Conservation (phyloP, 1,284 basidiomycete species). For the Stereum hirsutum region DNA sequence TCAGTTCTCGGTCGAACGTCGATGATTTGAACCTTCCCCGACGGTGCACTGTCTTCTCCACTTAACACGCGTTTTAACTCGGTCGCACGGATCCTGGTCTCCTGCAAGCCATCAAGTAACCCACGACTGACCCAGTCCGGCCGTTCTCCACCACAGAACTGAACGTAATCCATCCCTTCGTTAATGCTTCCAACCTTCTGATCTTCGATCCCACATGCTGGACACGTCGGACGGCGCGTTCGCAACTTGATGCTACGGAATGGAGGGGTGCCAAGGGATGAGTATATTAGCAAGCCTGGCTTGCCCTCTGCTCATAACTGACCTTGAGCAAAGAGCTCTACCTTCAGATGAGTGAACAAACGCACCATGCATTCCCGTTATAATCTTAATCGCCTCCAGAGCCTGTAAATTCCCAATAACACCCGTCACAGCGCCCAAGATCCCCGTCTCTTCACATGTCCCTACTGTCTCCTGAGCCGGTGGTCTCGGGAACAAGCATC, state of each 20-base stretch:
- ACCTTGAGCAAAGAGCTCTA: background rate
- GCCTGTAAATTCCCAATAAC: conserved; percentile 91
- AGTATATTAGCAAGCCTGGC: conserved; percentile 64
- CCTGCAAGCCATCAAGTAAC: conserved; percentile 24
- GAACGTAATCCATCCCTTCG: conserved; percentile 61
- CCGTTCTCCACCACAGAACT: conserved; percentile 64
- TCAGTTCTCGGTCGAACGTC: conserved; percentile 83
- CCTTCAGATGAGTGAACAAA: background rate
- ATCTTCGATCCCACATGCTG: conserved; percentile 47
- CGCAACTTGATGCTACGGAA: conserved; percentile 83
- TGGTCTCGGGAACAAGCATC: conserved; percentile 85
- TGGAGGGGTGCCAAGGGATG: conserved; percentile 58
- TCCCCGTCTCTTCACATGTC: conserved; percentile 86
- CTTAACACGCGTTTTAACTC: too few relatives aligned
- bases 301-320: conserved; percentile 53
- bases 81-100: conserved; percentile 39
- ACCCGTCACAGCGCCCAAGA: conserved; percentile 87
- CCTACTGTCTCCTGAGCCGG: conserved; percentile 55
- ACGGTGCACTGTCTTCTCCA: too few relatives aligned
- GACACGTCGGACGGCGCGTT: conserved; percentile 48
- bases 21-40: conserved; percentile 42
- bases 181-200: conserved; percentile 33
- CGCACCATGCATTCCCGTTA: conserved; percentile 67
- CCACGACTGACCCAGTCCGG: conserved; percentile 59
- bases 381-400: conserved; percentile 79